Base-by-base conservation (phyloP, 1,284 basidiomycete genomes). In the Trametes polyzona region DNA sequence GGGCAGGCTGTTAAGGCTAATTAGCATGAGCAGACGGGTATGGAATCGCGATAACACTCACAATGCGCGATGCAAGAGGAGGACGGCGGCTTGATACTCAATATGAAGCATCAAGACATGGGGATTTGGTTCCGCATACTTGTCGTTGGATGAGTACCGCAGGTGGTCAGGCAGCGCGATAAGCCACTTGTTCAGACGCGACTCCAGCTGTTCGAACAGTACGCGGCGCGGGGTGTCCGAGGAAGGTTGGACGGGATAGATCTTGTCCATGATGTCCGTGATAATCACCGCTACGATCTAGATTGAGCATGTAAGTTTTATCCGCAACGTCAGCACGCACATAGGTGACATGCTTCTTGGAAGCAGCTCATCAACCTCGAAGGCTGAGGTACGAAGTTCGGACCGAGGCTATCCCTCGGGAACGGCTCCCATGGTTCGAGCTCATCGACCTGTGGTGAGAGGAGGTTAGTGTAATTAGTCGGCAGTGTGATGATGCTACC, bases 51-150 rank as follows among this genome's bases (percentile, higher is more conserved):
- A 1, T 50, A 52, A 50, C 35, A 80, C 90, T 78, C 70, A 92
- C 90, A 91, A 94, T 19, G 90, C 90, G 36, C 93, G 83, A 71
- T 94, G 84, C 29, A 94, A 77, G 29, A 94, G 76, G 17, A 94
- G 77, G 6, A 94, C 83, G 12, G 88, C 81, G 10, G 83, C 84
- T 82, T 90, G 92, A 70, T 94, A 93, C 65, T 90, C 81, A 50
- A 92, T 79, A 65, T 95, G 90, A 29, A 94, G 75, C 46, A 85
- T 79, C 21, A 94, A 69, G 26, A 93, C 78, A 57, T 88, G 84
- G 4, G 88, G 85, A 5, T 86, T 78, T 11, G 86, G 84, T 9
- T 77, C 69, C 10, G 71, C 72, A 47, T 81, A 76, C 62, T 79
- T 80, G 61, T 76, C 82, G 14, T 78, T 73, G 32, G 80, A 70